Evolutionary conservation across 2,329 filamentous ascomycete species (phyloP), one percentile per base, ranked within the genome.

Genomic region (Helminthosporium solani): DNA sequence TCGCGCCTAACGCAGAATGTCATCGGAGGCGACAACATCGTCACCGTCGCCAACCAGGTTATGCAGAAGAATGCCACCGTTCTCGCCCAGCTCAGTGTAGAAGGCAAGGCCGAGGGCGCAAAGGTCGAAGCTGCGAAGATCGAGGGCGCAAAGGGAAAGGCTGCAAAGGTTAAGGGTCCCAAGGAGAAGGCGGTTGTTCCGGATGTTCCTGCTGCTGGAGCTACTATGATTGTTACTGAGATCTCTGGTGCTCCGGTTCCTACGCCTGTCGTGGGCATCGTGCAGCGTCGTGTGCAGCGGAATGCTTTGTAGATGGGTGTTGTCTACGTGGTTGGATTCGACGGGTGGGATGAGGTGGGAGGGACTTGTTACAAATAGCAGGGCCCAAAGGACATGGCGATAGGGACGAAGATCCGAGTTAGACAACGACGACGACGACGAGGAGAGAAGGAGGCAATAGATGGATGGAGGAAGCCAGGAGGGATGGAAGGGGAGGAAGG

Each of bases 1-100:
- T 64, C 77, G 3, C 71, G 81, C 4, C 79, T 76, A 57, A 75
- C 75, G 1, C 81, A 83, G 66, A 79, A 79, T 53, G 42, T 56
- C 2, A 73, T 75, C 2, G 76, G 77, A 5, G 41, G 65, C 44
- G 55, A 64, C 8, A 81, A 81, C 55, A 60, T 79, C 25, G 40
- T 50, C 20, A 34, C 3, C 4, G 43, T 46, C 9, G 40, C 40
- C 5, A 20, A 28, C 14, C 19, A 18, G 11, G 30, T 25, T 4
- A 23, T 30, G 18, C n/a, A 19, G 3, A 33, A n/a, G 2, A 34
- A 42, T 16, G 9, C 38, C 7, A 8, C 21, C 12, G 36, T 23
- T 2, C 5, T 23, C n/a, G 15, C 33, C 19, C 7, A 15, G 6
- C 11, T 18, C 12, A 18, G n/a, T 16, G 30, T 33, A 3, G 44